Evolutionary conservation across 2,329 filamentous ascomycete species (phyloP).

Genomic region (Trichophyton benhamiae): DNA sequence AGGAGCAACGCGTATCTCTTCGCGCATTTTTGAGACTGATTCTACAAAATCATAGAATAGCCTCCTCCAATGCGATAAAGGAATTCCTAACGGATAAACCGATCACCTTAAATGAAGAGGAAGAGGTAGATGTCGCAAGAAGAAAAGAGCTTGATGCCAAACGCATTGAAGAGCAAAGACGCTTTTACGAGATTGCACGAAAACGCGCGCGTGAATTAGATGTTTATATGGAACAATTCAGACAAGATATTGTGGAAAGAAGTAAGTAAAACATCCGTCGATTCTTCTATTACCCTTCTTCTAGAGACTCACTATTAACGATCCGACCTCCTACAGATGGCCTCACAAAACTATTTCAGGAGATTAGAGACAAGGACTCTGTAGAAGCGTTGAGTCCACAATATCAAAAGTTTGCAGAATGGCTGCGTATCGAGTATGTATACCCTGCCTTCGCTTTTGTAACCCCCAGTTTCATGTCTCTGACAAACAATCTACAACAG

Average conservation of each 20-base stretch:
- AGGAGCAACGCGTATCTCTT: slow-evolving; percentile 81
- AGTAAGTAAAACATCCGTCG: slow-evolving; percentile 42
- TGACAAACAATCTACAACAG: slow-evolving; percentile 19
- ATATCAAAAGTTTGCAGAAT: slow-evolving; percentile 96
- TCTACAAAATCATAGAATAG: slow-evolving; percentile 71
- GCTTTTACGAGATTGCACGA: slow-evolving; percentile 90
- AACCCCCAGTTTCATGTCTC: neutral
- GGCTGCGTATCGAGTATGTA: slow-evolving; percentile 74
- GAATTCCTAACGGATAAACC: slow-evolving; percentile 70
- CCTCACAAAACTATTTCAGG: slow-evolving; percentile 79
- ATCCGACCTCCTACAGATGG: slow-evolving; percentile 45
- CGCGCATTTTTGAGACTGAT: slow-evolving; percentile 81
- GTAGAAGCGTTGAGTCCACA: slow-evolving; percentile 84
- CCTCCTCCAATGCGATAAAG: slow-evolving; percentile 67
- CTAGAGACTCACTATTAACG: neutral
- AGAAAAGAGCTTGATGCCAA: slow-evolving; percentile 76
- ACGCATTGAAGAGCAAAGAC: slow-evolving; percentile 79
- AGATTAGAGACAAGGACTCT: slow-evolving; percentile 79
- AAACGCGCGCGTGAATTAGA: slow-evolving; percentile 84
- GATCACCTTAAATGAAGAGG: slow-evolving; percentile 65
- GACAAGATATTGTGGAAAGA: slow-evolving; percentile 54
- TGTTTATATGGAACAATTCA: slow-evolving; percentile 86
- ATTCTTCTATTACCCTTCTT: neutral
- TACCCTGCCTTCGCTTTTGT: neutral
- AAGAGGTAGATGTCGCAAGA: slow-evolving; percentile 65